A percentile compares a stretch with the other conserved stretches of the same genome.
Conservation (phyloP, 352 stramenopile genomes). For the Phytopythium aichiense region DNA sequence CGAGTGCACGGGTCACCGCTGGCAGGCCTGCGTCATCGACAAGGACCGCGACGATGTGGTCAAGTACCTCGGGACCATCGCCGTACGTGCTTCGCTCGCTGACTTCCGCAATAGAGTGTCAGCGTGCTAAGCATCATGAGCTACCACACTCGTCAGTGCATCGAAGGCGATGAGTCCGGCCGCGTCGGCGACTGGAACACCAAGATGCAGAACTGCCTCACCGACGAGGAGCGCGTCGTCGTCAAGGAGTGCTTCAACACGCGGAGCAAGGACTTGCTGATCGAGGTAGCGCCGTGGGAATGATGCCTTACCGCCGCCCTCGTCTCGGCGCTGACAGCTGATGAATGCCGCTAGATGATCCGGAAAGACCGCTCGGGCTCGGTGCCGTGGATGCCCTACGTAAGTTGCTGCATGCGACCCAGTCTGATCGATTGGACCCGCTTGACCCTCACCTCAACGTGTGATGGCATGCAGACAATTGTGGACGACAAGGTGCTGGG, state of each 20-base stretch:
- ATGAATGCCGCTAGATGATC: slow-evolving; percentile 44
- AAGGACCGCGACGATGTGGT: slow-evolving; percentile 66
- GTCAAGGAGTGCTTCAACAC: slow-evolving; percentile 63
- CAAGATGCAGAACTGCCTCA: slow-evolving; percentile 72
- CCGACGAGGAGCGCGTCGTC: slow-evolving; percentile 42
- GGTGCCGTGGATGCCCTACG: slow-evolving; percentile 75
- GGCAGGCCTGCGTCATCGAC: slow-evolving; percentile 68
- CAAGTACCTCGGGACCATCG: slow-evolving; percentile 73
- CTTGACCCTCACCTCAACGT: background rate
- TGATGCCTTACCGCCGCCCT: background rate
- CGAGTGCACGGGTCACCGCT: slow-evolving; percentile 75
- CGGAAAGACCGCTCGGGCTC: slow-evolving; percentile 37
- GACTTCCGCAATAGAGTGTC: background rate
- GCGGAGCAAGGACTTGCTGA: slow-evolving; percentile 45
- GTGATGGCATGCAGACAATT: slow-evolving; percentile 35
- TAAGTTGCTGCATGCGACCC: slow-evolving; percentile 17
- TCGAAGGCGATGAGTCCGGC: slow-evolving; percentile 74
- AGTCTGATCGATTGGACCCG: background rate
- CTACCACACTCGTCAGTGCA: slow-evolving; percentile 31
- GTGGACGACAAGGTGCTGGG: slow-evolving; percentile 59
- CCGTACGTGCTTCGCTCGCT: slow-evolving; percentile 26
- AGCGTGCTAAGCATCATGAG: background rate
- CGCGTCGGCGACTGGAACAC: slow-evolving; percentile 62
- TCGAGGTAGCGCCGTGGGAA: slow-evolving; percentile 21
- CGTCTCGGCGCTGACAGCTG: background rate